Conservation (phyloP, 2,329 filamentous ascomycete genomes). For the Trichoderma sp. region DNA sequence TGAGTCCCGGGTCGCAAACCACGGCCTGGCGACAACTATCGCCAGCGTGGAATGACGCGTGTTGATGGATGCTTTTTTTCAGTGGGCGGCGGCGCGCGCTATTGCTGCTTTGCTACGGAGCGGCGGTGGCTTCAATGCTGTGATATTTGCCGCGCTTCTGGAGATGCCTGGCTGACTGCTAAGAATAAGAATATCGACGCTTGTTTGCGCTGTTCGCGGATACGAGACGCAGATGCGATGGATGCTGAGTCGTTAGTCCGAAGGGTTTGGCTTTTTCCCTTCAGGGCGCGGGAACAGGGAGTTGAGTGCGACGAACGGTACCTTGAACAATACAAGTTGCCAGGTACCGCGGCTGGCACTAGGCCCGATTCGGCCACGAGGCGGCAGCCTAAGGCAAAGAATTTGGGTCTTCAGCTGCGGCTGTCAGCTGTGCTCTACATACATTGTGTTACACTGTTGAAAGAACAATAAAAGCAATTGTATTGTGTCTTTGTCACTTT, state of each 20-base stretch:
- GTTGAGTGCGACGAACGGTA: slow-evolving; percentile 11
- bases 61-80: slow-evolving; percentile 7
- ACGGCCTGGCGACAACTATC: not conserved
- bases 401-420: not conserved
- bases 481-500: not conserved
- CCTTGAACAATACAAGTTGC: slow-evolving; percentile 8
- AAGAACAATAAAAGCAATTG: not conserved
- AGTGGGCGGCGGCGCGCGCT: slow-evolving; percentile 25
- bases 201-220: not conserved
- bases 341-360: slow-evolving; percentile 22
- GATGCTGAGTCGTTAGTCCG: slow-evolving; percentile 8
- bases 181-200: not conserved
- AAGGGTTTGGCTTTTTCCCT: slow-evolving; percentile 22
- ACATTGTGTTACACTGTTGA: not conserved
- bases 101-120: slow-evolving; percentile 6
- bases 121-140: not conserved
- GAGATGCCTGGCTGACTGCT: not conserved
- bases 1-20: slow-evolving; percentile 18
- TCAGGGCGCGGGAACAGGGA: slow-evolving; percentile 14
- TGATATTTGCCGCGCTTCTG: not conserved
- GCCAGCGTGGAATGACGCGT: slow-evolving; percentile 28
- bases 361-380: slow-evolving; percentile 34
- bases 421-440: not conserved
- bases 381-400: slow-evolving; percentile 34
- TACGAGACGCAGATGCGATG: not conserved